These are phyloP conservation scores for Sporisorium iseilematis-ciliati DNA, from an alignment of 1,284 basidiomycete species.

Conservation along the genomic window DNA sequence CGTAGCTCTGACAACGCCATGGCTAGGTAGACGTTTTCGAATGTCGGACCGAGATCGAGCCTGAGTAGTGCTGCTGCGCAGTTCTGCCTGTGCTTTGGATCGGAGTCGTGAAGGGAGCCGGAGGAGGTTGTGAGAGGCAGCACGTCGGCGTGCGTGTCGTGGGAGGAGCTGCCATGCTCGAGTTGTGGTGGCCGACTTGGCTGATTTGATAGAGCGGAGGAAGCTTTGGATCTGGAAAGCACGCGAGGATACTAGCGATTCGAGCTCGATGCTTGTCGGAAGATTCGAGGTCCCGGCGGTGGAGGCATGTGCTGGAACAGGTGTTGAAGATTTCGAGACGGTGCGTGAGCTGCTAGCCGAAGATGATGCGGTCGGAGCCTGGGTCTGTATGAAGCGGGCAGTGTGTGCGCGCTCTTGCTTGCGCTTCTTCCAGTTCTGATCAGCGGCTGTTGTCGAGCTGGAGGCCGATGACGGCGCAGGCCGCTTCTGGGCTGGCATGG, in stretches of 20 bases:
- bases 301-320: slow-evolving; percentile 8
- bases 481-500: slow-evolving; percentile 42
- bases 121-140: slow-evolving; percentile 67
- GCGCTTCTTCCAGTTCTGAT: slow-evolving; percentile 50
- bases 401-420: slow-evolving; percentile 48
- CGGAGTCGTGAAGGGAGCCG: slow-evolving; percentile 63
- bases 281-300: slow-evolving; percentile 17
- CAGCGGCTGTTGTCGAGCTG: slow-evolving; percentile 10
- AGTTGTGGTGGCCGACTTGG: slow-evolving; percentile 53
- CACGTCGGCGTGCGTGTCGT: slow-evolving; percentile 59
- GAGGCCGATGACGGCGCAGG: slow-evolving; percentile 20
- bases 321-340: slow-evolving; percentile 21
- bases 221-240: slow-evolving; percentile 56
- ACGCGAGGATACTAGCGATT: slow-evolving; percentile 41
- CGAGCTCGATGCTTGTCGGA: slow-evolving; percentile 47
- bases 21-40: slow-evolving; percentile 50
- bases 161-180: slow-evolving; percentile 69
- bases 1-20: slow-evolving; percentile 46
- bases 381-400: slow-evolving; percentile 42
- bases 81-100: slow-evolving; percentile 59
- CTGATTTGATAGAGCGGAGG: slow-evolving; percentile 42
- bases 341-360: slow-evolving; percentile 35
- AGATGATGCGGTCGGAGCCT: slow-evolving; percentile 8
- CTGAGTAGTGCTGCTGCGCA: slow-evolving; percentile 63
- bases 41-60: slow-evolving; percentile 53